These are phyloP conservation scores for Beauveria asiatica DNA, from an alignment of 2,329 filamentous ascomycete genomes.

Conservation along the genomic window DNA sequence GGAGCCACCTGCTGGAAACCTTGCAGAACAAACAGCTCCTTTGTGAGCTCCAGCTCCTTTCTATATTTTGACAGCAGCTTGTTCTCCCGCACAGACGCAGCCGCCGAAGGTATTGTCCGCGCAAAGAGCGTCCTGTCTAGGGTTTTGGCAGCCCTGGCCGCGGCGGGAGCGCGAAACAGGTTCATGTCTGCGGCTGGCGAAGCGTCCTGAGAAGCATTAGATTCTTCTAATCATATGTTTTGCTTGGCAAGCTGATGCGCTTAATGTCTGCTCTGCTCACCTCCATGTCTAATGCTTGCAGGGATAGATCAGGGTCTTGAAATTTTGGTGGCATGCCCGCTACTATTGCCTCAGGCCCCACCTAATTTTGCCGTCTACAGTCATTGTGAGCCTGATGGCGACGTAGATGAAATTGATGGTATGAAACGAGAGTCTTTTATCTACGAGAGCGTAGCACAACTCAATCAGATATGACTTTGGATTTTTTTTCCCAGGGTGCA, in stretches of 20 bases:
- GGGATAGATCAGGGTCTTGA: not conserved
- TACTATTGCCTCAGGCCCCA: conserved; percentile 10
- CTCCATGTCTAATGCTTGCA: conserved; percentile 8
- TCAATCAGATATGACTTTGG: not conserved
- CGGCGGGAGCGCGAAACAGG: conserved; percentile 66
- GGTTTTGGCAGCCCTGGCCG: conserved; percentile 64
- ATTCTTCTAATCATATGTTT: not conserved
- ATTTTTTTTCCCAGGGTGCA: no score
- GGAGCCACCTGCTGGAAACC: conserved; percentile 54
- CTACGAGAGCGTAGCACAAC: not conserved
- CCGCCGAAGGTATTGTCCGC: conserved; percentile 66
- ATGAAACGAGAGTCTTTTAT: no score
- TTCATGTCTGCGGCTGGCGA: conserved; percentile 35
- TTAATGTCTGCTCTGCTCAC: not conserved
- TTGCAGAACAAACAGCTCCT: conserved; percentile 57
- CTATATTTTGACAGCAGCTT: conserved; percentile 67
- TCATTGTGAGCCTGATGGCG: not conserved
- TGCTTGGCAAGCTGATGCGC: not conserved
- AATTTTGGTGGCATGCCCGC: not conserved
- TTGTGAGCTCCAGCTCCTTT: conserved; percentile 53
- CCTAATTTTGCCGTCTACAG: not conserved
- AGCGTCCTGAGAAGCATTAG: not conserved
- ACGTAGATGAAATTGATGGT: not conserved
- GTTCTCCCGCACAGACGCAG: conserved; percentile 67
- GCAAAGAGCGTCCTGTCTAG: conserved; percentile 80